Conservation (phyloP, 495 filamentous ascomycete genomes). For the Aspergillus egyptiacus region DNA sequence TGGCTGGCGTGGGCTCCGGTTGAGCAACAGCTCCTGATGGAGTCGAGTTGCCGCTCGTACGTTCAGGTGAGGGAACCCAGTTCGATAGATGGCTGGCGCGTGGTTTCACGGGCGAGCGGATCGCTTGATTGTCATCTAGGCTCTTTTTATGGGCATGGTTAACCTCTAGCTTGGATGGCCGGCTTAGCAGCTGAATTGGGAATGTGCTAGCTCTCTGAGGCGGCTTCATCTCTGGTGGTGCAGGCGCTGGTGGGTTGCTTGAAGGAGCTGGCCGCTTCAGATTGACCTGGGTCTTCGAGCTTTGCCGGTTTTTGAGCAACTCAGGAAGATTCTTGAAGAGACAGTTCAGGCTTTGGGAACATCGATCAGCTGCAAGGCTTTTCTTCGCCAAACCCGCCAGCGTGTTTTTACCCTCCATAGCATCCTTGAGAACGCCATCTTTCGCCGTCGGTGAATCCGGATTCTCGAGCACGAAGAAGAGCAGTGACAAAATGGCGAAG, state of each 20-base stretch:
- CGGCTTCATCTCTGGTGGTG: conserved; percentile 26
- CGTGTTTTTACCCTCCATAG: conserved; percentile 74
- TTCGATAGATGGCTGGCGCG: conserved; percentile 19
- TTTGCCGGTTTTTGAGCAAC: conserved; percentile 53
- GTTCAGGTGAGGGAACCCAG: conserved; percentile 29
- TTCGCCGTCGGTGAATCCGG: conserved; percentile 68
- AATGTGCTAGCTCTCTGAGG: conserved; percentile 47
- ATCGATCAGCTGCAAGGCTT: conserved; percentile 83
- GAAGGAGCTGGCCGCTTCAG: conserved; percentile 39
- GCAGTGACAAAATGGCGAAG: conserved; percentile 82
- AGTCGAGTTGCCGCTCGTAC: conserved; percentile 30
- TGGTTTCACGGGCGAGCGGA: conserved; percentile 11
- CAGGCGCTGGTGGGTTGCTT: conserved; percentile 21
- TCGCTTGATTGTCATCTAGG: conserved; percentile 29
- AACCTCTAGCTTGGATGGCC: conserved; percentile 16
- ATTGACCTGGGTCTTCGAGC: conserved; percentile 32
- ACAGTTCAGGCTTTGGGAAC: conserved; percentile 62
- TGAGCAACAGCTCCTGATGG: too few species aligned
- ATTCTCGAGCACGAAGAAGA: conserved; percentile 90
- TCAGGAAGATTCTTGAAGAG: conserved; percentile 80
- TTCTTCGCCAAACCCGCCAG: conserved; percentile 69
- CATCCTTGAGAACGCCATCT: conserved; percentile 73
- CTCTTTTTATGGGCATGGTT: conserved; percentile 26
- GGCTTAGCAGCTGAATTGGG: conserved; percentile 32
- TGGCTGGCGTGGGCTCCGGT: conserved; percentile 21